phyloP scores from a whole-genome alignment of 352 stramenopile species.

The Pythium angustatum region DNA sequence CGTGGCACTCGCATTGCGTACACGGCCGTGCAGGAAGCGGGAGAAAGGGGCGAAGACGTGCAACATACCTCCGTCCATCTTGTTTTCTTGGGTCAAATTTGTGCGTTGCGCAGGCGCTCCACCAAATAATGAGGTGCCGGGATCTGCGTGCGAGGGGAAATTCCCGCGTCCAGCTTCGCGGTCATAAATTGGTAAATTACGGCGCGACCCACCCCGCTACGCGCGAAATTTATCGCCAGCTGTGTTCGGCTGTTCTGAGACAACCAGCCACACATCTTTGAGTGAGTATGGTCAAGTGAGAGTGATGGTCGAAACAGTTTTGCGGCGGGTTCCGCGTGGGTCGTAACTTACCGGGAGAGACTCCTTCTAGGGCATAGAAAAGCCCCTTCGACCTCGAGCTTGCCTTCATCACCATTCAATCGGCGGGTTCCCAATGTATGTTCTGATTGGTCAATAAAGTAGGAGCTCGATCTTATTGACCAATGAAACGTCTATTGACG shows the following conservation, averaged over 20 bases:
- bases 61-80: conserved; percentile 40
- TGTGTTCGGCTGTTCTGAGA: conserved; percentile 8
- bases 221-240: conserved; percentile 5
- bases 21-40: neutral
- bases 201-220: neutral
- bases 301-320: conserved; percentile 25
- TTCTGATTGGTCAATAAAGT: conserved; percentile 20
- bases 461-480: conserved; percentile 2
- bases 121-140: conserved; percentile 21
- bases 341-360: conserved; percentile 23
- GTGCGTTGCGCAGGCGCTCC: conserved; percentile 19
- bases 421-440: conserved; percentile 7
- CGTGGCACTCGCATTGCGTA: no score
- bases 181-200: conserved; percentile 12
- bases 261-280: conserved; percentile 3
- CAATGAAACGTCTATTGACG: conserved; percentile 11
- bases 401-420: conserved; percentile 38
- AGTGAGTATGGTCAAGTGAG: neutral
- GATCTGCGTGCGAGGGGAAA: conserved; percentile 1
- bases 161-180: conserved; percentile 6
- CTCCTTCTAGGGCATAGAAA: conserved; percentile 20
- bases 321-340: neutral
- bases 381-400: neutral
- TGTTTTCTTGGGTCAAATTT: conserved; percentile 25
- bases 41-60: neutral